Evolutionary conservation across 2,329 filamentous ascomycete genomes (phyloP), one percentile per base, ranked within the genome.

Genomic region (Apiospora arundinis): DNA sequence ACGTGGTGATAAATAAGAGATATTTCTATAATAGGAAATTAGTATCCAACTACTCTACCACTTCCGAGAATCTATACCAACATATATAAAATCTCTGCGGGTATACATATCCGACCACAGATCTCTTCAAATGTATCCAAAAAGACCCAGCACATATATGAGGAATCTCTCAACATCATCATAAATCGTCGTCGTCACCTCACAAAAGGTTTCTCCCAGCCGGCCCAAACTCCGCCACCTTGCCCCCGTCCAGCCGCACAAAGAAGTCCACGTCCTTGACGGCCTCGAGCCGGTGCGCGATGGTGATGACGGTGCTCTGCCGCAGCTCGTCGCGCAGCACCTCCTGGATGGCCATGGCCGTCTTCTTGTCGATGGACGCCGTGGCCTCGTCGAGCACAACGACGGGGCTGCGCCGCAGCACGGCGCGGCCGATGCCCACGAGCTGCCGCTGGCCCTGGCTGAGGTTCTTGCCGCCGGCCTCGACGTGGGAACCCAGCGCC

Each of bases 351-450:
- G 84, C 83, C 25, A 83, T 83, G 0, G 90, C 90, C 0, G 90
- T 92, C 70, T 82, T 84, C 66, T 85, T 85, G 71, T 92, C 90
- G 68, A 92, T 90, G 0, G 87, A 89, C 2, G 90, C 89, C 4
- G 90, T 92, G 2, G 90, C 90, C 79, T 92, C 90, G 72, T 92
- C 90, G n/a, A 91, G 78, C 37, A 92, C 86, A 18, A 92, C 86
- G 25, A 92, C 83, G 2, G 89, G 89, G 66, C 88, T 90, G 5
- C 87, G 83, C 1, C 90, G 81, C n/a, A 91, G 81, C 0, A 92
- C 86, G 0, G 90, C 90, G 5, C 90, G 82, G 0, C 86, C 88
- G 18, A 92, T 87, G 8, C 88, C 88, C 0, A 92, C 85, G 5
- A 92, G 85, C 76, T 92, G 90, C 3, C 90, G 83, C 77, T 92